Evolutionary conservation across 441 rosid species (phyloP), one percentile per base, ranked within the genome.

Genomic region (Raphanus hybrid): DNA sequence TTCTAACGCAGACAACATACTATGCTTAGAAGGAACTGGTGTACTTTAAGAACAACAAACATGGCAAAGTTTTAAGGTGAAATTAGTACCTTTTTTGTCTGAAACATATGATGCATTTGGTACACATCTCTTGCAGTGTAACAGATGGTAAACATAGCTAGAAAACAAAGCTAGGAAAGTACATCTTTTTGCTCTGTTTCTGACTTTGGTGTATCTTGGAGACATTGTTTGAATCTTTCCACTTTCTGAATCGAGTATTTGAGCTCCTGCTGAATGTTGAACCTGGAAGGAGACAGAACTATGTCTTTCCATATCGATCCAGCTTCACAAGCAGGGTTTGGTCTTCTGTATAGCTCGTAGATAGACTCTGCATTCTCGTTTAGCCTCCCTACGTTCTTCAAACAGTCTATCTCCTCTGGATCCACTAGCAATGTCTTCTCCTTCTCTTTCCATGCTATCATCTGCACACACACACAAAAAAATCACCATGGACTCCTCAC

Each of bases 281-380:
- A 75, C 81, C 98, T 89, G 5, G 97, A 91, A 66, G 99, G 98
- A 3, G 99, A 95, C 29, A 90, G 71, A 48, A 94, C 96, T 54
- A 94, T 92, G 85, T 95, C 98, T 83, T 95, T 93, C 98, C 99
- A 95, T 70, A 95, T 86, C 0, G 99, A 95, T 66, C 99, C 97
- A 48, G 84, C 82, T 81, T 82, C 82, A 54, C 88, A 83, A 15
- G 88, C 88, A 10, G 98, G 97, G 71, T 90, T 88, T 12, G 99
- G 98, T 32, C 75, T 62, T 75, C 73, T 81, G 87, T 93, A 90
- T 39, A 95, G 91, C 68, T 90, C 87, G 45, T 93, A 88, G 45
- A 95, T 93, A 1, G 98, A 90, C 5, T 91, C 94, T 0, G 98
- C 96, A 37, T 85, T 85, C 81, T 90, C 98, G 55, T 93, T 90